These are phyloP conservation scores for Botrytis aclada DNA, from an alignment of 2,329 filamentous ascomycete genomes.

Conservation along the genomic window DNA sequence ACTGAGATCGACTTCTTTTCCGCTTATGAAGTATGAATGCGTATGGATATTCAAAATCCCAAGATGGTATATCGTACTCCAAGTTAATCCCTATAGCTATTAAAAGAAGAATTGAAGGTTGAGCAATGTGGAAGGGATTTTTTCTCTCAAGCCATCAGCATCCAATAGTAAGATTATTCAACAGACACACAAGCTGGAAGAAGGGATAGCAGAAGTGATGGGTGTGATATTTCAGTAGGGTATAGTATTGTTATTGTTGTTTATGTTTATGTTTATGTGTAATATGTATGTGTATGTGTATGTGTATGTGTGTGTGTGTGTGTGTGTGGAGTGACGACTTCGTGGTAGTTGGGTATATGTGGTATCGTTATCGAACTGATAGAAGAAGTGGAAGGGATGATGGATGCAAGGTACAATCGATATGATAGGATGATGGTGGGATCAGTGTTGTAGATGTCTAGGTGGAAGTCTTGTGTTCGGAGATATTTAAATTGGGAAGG, in stretches of 20 bases:
- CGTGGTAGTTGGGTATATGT: not conserved
- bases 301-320: not conserved
- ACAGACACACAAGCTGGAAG: not conserved
- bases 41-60: not conserved
- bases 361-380: slow-evolving; percentile 8
- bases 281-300: not conserved
- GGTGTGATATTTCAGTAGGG: not conserved
- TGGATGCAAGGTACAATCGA: not conserved
- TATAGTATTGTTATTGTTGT: not conserved
- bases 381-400: not conserved
- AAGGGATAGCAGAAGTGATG: not conserved
- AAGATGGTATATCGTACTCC: not conserved
- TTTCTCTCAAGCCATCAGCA: not conserved
- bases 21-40: not conserved
- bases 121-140: not conserved
- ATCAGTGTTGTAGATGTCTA: not conserved
- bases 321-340: not conserved
- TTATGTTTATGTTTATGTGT: not conserved
- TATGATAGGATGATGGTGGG: not conserved
- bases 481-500: not conserved
- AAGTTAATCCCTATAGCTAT: not conserved
- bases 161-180: slow-evolving; percentile 10
- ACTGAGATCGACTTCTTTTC: not conserved
- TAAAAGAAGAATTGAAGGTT: not conserved
- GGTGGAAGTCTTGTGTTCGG: not conserved